These are phyloP conservation scores for Apophysomyces sp. DNA, from an alignment of 371 early-diverging fungal species.

Conservation along the genomic window DNA sequence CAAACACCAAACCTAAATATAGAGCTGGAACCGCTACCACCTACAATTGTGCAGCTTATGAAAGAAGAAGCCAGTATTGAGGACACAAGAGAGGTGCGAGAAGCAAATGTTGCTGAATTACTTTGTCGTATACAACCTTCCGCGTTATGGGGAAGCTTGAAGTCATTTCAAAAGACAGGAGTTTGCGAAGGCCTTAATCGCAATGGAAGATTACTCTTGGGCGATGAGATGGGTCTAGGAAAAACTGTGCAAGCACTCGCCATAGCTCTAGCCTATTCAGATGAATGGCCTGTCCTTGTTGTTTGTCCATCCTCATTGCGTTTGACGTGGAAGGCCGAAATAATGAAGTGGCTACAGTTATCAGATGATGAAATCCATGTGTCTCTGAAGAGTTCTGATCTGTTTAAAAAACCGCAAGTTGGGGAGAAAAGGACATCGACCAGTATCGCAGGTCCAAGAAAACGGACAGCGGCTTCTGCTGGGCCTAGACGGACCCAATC, in stretches of 20 bases:
- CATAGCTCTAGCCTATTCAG: constrained; percentile 47
- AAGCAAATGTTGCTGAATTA: constrained; percentile 9
- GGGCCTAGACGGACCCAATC: neutral
- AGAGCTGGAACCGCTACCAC: constrained; percentile 16
- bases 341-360: constrained; percentile 46
- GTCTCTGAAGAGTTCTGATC: constrained; percentile 14
- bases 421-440: neutral
- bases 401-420: neutral
- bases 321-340: constrained; percentile 54
- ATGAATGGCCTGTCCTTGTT: constrained; percentile 61
- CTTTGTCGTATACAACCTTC: constrained; percentile 10
- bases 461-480: neutral
- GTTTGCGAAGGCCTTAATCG: constrained; percentile 44
- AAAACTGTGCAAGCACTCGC: constrained; percentile 90
- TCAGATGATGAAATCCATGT: constrained; percentile 35
- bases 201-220: constrained; percentile 71
- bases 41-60: neutral
- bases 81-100: neutral
- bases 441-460: neutral
- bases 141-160: constrained; percentile 24
- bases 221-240: constrained; percentile 98
- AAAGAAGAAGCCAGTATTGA: neutral
- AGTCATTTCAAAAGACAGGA: constrained; percentile 52
- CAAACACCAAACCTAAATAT: constrained; percentile 19
- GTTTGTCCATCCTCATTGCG: constrained; percentile 58